phyloP scores from a whole-genome alignment of 208 protist species.

The Leishmania tropica region DNA sequence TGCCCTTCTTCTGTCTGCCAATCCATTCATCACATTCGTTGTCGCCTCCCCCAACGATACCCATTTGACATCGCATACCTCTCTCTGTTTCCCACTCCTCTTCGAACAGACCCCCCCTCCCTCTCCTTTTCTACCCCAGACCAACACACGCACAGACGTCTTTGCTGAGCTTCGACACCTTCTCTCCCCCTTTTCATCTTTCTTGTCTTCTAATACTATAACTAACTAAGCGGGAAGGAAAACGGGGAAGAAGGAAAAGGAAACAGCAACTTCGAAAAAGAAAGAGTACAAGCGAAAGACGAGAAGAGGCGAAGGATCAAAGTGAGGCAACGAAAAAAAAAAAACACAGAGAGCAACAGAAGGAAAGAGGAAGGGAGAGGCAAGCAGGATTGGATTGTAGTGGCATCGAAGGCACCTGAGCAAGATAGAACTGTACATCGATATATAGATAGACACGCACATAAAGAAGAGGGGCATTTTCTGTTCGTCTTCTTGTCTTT shows the following conservation, averaged over 20 bases:
- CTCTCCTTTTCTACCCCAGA: neutral
- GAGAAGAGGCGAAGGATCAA: neutral
- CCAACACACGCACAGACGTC: neutral
- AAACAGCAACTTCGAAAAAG: neutral
- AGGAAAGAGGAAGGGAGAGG: constrained; percentile 24
- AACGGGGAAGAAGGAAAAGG: neutral
- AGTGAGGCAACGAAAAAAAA: neutral
- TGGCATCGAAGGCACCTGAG: neutral
- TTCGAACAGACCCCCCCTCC: neutral
- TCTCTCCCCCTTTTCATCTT: constrained; percentile 6
- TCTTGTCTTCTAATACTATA: neutral
- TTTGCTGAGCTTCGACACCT: constrained; percentile 3
- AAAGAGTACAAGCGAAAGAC: neutral
- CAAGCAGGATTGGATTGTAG: neutral
- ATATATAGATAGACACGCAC: constrained; percentile 14
- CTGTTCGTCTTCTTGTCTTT: constrained; percentile 2
- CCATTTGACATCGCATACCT: neutral
- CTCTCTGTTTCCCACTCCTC: neutral
- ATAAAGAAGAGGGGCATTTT: neutral
- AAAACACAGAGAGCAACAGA: constrained; percentile 3
- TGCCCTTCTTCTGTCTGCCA: neutral
- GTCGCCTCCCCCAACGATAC: no score
- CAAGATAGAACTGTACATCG: constrained; percentile 13
- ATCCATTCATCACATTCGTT: constrained; percentile 1
- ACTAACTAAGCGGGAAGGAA: neutral